Evolutionary conservation across 192 early-diverging fungal species (phyloP).

Genomic region (Phycomyces blakesleeanus): DNA sequence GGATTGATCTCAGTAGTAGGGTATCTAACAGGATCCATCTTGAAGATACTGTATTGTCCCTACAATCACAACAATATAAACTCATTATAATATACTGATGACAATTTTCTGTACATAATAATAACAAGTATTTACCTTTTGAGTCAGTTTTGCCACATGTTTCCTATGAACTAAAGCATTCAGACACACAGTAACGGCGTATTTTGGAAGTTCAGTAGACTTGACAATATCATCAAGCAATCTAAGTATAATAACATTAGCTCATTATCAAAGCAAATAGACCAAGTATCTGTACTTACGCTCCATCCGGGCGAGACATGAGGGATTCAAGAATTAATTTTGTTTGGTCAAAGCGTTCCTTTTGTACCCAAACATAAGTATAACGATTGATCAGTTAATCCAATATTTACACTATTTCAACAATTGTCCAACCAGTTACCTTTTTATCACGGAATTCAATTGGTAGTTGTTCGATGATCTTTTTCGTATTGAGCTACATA

Average conservation of each 20-base stretch:
- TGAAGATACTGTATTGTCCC: slow-evolving; percentile 20
- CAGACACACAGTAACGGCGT: slow-evolving; percentile 24
- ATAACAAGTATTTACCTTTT: slow-evolving; percentile 24
- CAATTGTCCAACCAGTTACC: background rate
- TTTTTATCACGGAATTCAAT: slow-evolving; percentile 25
- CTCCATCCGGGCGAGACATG: slow-evolving; percentile 20
- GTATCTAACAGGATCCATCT: slow-evolving; percentile 17
- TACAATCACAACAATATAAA: too few relatives aligned
- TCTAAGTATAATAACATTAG: too few relatives aligned
- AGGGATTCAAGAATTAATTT: slow-evolving; percentile 17
- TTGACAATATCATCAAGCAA: slow-evolving; percentile 12
- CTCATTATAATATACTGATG: background rate
- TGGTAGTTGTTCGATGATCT: slow-evolving; percentile 30
- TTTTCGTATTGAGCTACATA: slow-evolving; percentile 29
- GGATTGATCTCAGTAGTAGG: slow-evolving; percentile 4
- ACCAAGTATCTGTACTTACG: slow-evolving; percentile 14
- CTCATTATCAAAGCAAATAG: background rate
- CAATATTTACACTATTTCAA: too few relatives aligned
- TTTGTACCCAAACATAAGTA: background rate
- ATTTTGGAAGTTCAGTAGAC: slow-evolving; percentile 17
- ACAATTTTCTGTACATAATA: background rate
- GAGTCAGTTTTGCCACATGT: slow-evolving; percentile 22
- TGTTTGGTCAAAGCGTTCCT: slow-evolving; percentile 22
- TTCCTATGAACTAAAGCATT: slow-evolving; percentile 33
- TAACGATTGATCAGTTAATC: background rate